Evolutionary conservation across 164 flowering plant species (phyloP).

Genomic region (Aristolochia contorta): DNA sequence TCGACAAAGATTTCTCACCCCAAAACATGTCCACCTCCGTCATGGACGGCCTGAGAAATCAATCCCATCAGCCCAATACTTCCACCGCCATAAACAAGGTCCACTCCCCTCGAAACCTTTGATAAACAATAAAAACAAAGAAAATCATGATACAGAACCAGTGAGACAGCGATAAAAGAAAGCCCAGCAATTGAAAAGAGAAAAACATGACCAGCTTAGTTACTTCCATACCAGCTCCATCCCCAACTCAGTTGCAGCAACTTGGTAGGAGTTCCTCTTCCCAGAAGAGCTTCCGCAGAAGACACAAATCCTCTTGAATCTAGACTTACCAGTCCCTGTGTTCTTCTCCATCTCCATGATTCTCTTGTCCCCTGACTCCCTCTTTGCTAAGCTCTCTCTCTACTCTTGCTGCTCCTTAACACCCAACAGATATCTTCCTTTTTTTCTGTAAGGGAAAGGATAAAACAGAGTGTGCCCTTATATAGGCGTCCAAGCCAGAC

Average conservation of each 20-base stretch:
- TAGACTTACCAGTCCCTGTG: slow-evolving; percentile 4
- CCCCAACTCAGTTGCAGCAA: slow-evolving; percentile 32
- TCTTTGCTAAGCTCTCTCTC: background rate
- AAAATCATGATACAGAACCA: background rate
- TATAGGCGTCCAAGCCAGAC: background rate
- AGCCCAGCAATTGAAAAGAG: background rate
- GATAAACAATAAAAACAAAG: no score
- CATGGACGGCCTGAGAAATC: slow-evolving; percentile 33
- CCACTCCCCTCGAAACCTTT: slow-evolving; percentile 23
- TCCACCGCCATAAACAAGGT: slow-evolving; percentile 39
- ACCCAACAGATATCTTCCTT: background rate
- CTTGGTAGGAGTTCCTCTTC: slow-evolving; percentile 22
- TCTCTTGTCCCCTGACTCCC: background rate
- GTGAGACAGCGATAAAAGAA: background rate
- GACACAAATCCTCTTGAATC: slow-evolving; percentile 30
- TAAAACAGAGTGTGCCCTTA: background rate
- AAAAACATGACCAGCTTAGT: background rate
- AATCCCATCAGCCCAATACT: slow-evolving; percentile 38
- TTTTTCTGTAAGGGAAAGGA: background rate
- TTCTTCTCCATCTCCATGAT: slow-evolving; percentile 4
- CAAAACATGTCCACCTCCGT: slow-evolving; percentile 34
- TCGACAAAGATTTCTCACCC: slow-evolving; percentile 16
- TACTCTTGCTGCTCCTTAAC: background rate
- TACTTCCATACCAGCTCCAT: slow-evolving; percentile 20
- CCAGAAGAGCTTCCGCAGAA: slow-evolving; percentile 37